Evolutionary conservation across 202 grass and related monocot genomes (phyloP).

Genomic region (Dendrocalamus latiflorus): DNA sequence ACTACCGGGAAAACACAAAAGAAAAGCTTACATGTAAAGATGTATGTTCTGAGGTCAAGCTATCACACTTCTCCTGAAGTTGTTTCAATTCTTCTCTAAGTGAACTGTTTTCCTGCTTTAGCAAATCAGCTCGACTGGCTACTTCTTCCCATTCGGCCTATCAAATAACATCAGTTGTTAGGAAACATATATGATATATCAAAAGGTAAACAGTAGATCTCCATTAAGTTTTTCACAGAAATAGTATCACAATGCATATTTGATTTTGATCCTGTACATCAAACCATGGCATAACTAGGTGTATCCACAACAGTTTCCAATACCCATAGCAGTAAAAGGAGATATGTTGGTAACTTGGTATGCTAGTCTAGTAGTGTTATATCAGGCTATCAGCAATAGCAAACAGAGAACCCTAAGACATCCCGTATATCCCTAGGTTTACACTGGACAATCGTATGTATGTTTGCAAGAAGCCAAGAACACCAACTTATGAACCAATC

Average conservation of each 20-base stretch:
- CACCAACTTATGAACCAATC: background rate
- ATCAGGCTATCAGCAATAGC: background rate
- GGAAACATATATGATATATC: slow-evolving; percentile 7
- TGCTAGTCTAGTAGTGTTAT: background rate
- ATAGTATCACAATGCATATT: background rate
- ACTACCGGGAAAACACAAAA: background rate
- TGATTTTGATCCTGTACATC: background rate
- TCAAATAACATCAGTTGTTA: slow-evolving; percentile 4
- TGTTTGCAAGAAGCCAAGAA: background rate
- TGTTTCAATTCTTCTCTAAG: slow-evolving; percentile 79
- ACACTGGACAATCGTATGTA: background rate
- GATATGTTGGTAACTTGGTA: background rate
- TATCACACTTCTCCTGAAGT: slow-evolving; percentile 65
- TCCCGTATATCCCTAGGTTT: background rate
- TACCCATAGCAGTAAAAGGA: background rate
- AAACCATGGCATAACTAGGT: background rate
- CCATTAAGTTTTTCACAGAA: background rate
- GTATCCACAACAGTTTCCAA: background rate
- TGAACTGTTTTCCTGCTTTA: slow-evolving; percentile 78
- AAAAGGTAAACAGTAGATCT: background rate
- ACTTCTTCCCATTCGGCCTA: slow-evolving; percentile 88
- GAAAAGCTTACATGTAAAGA: slow-evolving; percentile 59
- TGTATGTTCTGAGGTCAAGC: slow-evolving; percentile 68
- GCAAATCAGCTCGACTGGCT: slow-evolving; percentile 56
- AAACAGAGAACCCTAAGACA: background rate